Base-by-base conservation (phyloP, 495 filamentous ascomycete species). In the Neurospora tetraspora region DNA sequence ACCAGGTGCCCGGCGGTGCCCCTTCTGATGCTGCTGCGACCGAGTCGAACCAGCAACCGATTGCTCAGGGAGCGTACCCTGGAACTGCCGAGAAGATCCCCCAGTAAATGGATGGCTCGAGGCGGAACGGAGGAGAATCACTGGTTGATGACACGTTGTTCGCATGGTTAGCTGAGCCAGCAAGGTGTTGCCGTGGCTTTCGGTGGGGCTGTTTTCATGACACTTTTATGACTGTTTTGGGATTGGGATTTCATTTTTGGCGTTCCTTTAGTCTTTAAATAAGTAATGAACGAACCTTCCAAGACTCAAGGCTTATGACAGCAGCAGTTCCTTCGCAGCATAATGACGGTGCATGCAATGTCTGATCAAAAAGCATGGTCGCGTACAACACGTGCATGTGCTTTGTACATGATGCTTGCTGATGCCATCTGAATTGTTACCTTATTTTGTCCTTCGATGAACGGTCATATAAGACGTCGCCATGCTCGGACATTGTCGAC, bases 1-100 rank as follows among this genome's bases (percentile, higher is more conserved):
- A 74, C 47, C 70, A 76, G 20, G 73, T 74, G 5, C 73, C 75
- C 4, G 75, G 69, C 34, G 53, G 20, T 14, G 73, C 73, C n/a
- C 69, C 72, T n/a, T 69, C 68, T 1, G 53, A 74, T 39, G 73
- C 74, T 6, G 42, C 68, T 11, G 72, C 71, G 5, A 70, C 68
- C 10, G 74, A 75, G 71, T 69, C 69, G 14, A 71, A 42, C 39
- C 16, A 71, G 36, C 69, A 70, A 39, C 75, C 75, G 10, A 43
- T 37, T 16, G 45, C 45, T 20, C 27, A 39, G 38, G 53, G 53
- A 65, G 53, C 53, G 53, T 65, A 65, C 53, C 53, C 53, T 34
- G 53, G 53, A 8, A 65, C 53, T 34, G 53, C 53, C 27, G 53
- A 65, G 53, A 65, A 65, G 53, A 65, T 65, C 7, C 53, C 53